Evolutionary conservation across 2,329 filamentous ascomycete species (phyloP).

Genomic region (Helotiales sp.): DNA sequence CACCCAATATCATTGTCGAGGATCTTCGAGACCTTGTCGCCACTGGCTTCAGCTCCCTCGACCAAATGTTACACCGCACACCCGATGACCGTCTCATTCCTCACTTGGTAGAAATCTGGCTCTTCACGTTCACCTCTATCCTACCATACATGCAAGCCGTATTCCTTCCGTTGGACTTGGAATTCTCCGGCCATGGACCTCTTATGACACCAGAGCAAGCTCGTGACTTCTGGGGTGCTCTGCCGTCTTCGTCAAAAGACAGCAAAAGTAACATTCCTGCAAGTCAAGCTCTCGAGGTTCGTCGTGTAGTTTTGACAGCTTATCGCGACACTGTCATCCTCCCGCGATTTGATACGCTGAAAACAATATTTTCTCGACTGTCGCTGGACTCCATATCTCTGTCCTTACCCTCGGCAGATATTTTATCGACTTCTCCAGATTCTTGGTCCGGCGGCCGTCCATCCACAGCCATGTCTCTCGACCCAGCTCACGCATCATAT

Average conservation of each 20-base stretch:
- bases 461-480: slow-evolving; percentile 73
- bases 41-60: slow-evolving; percentile 84
- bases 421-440: slow-evolving; percentile 49
- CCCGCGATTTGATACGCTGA: slow-evolving; percentile 83
- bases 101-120: slow-evolving; percentile 89
- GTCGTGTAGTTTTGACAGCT: slow-evolving; percentile 82
- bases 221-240: slow-evolving; percentile 85
- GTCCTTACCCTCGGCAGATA: slow-evolving; percentile 44
- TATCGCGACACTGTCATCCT: slow-evolving; percentile 90
- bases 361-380: slow-evolving; percentile 85
- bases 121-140: slow-evolving; percentile 86
- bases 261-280: slow-evolving; percentile 45
- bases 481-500: slow-evolving; percentile 74
- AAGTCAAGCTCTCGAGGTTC: slow-evolving; percentile 70
- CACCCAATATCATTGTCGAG: slow-evolving; percentile 70
- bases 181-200: slow-evolving; percentile 82
- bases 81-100: slow-evolving; percentile 88
- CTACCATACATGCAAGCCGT: slow-evolving; percentile 94
- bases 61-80: slow-evolving; percentile 76
- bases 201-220: slow-evolving; percentile 79
- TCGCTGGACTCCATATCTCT: slow-evolving; percentile 70
- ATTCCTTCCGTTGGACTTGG: slow-evolving; percentile 88
- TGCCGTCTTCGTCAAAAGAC: slow-evolving; percentile 48
- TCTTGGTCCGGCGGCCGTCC: slow-evolving; percentile 53
- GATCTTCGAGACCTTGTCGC: slow-evolving; percentile 73